Percentiles rank a stretch among this genome's conserved stretches.
Evolutionary conservation across 192 early-diverging fungal genomes (phyloP).

Genomic region (Dimargaris cristalligena): DNA sequence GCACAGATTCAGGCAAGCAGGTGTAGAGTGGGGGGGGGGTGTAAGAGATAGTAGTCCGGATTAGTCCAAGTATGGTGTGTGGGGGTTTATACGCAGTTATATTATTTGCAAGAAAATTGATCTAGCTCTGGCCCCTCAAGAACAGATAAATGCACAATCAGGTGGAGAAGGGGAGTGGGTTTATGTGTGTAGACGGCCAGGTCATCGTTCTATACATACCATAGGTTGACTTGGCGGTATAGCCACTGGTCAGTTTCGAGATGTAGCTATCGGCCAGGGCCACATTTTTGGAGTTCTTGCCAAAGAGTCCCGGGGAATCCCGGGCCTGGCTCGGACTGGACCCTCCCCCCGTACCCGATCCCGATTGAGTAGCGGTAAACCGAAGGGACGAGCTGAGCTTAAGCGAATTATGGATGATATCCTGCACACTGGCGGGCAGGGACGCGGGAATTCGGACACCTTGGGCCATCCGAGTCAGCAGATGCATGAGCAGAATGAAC

Average conservation of each 20-base stretch:
- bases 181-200: too few species aligned
- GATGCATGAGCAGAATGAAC: constrained; percentile 26
- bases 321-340: background rate
- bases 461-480: constrained; percentile 15
- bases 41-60: too few species aligned
- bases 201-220: constrained; percentile 29
- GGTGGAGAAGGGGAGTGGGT: too few species aligned
- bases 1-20: too few species aligned
- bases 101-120: too few species aligned
- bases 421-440: constrained; percentile 24
- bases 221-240: constrained; percentile 6
- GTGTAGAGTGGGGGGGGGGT: too few species aligned
- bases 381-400: constrained; percentile 15
- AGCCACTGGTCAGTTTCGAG: constrained; percentile 21
- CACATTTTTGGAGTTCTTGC: constrained; percentile 27
- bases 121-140: too few species aligned
- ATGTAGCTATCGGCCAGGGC: constrained; percentile 30
- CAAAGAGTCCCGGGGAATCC: constrained; percentile 23
- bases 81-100: too few species aligned
- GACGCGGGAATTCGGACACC: constrained; percentile 19
- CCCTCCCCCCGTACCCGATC: constrained; percentile 15
- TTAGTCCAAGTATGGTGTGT: too few species aligned
- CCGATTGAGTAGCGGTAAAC: constrained; percentile 5
- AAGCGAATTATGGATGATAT: constrained; percentile 27
- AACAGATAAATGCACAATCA: too few species aligned